A percentile compares a stretch with the other conserved stretches of the same genome.
Conservation (phyloP, 164 flowering plant species). For the Tetrastigma voinierianum region DNA sequence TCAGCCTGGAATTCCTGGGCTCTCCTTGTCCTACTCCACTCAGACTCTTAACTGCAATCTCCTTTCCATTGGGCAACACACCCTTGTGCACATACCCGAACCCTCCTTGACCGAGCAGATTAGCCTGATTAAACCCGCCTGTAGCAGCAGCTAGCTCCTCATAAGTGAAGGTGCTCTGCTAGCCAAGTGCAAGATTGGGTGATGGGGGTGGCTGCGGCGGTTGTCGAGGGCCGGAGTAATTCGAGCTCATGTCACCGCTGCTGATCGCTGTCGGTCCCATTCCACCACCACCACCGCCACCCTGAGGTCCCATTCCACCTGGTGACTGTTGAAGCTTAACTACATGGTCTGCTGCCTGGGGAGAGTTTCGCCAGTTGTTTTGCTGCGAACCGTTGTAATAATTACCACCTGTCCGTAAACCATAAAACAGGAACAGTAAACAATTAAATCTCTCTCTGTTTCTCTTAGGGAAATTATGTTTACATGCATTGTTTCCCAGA, state of each 20-base stretch:
- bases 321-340: constrained; percentile 28
- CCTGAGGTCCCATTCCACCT: constrained; percentile 10
- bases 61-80: constrained; percentile 60
- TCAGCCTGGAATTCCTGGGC: constrained; percentile 79
- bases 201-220: constrained; percentile 42
- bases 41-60: constrained; percentile 71
- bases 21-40: constrained; percentile 91
- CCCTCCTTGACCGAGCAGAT: constrained; percentile 78
- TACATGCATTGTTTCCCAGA: too few species aligned
- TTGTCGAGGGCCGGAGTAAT: constrained; percentile 25
- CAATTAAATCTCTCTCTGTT: too few species aligned
- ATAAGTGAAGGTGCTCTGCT: constrained; percentile 61
- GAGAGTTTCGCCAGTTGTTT: constrained; percentile 17
- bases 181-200: constrained; percentile 39
- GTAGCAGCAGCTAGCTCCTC: constrained; percentile 70
- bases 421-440: background rate
- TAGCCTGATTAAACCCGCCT: constrained; percentile 49
- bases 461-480: too few species aligned
- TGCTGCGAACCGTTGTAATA: constrained; percentile 19
- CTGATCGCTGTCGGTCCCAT: constrained; percentile 1
- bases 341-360: constrained; percentile 16
- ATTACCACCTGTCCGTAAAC: constrained; percentile 14
- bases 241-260: constrained; percentile 39
- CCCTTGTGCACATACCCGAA: constrained; percentile 87
- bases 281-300: too few species aligned